Percentiles rank a stretch among this genome's conserved stretches.
Evolutionary conservation across 2,329 filamentous ascomycete species (phyloP).

Genomic region (Shiraia bambusicola): DNA sequence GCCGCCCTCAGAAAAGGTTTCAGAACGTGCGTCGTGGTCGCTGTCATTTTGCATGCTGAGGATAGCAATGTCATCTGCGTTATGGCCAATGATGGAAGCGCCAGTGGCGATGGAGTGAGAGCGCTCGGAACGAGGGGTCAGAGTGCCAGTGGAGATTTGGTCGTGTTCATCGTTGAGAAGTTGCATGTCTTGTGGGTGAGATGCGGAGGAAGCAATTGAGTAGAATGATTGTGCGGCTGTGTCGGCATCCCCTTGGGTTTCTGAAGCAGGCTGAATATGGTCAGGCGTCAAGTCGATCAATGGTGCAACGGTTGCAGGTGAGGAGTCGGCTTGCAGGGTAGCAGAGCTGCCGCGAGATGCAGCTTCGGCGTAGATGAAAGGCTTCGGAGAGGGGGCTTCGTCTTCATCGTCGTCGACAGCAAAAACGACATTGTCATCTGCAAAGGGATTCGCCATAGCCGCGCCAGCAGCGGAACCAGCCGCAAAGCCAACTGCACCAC

Average conservation of each 20-base stretch:
- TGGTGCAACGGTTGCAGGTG: slow-evolving; percentile 12
- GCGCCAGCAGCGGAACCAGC: slow-evolving; percentile 41
- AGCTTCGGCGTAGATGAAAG: slow-evolving; percentile 28
- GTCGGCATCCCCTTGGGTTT: slow-evolving; percentile 20
- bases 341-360: slow-evolving; percentile 32
- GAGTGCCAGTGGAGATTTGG: slow-evolving; percentile 38
- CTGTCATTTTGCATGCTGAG: slow-evolving; percentile 38
- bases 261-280: slow-evolving; percentile 15
- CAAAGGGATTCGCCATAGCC: slow-evolving; percentile 47
- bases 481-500: slow-evolving; percentile 41
- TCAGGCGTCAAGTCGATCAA: slow-evolving; percentile 40
- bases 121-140: slow-evolving; percentile 43
- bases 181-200: slow-evolving; percentile 10
- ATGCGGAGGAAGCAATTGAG: slow-evolving; percentile 34
- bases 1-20: slow-evolving; percentile 38
- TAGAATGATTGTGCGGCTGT: slow-evolving; percentile 41
- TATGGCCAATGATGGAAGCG: slow-evolving; percentile 31
- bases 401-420: slow-evolving; percentile 42
- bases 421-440: slow-evolving; percentile 47
- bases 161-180: slow-evolving; percentile 28
- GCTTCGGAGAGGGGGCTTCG: slow-evolving; percentile 32
- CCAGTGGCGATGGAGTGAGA: slow-evolving; percentile 24
- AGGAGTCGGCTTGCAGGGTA: slow-evolving; percentile 25
- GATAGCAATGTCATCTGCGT: slow-evolving; percentile 39
- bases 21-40: slow-evolving; percentile 39